These are phyloP conservation scores for Globisporangium paroecandrum DNA, from an alignment of 352 stramenopile species.

Conservation along the genomic window DNA sequence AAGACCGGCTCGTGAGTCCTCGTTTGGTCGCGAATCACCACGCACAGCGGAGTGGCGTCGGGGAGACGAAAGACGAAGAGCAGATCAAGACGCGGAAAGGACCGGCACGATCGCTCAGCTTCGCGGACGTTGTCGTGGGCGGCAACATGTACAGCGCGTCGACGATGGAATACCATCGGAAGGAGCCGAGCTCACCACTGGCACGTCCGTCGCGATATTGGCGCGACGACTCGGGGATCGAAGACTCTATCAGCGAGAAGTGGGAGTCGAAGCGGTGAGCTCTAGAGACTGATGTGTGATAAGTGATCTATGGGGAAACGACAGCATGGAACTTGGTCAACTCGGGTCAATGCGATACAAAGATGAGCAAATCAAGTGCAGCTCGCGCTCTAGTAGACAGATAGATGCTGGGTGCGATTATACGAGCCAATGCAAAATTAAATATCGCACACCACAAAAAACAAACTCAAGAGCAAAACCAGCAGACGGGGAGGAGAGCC, in stretches of 20 bases:
- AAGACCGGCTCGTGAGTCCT: slow-evolving; percentile 40
- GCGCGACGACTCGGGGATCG: slow-evolving; percentile 50
- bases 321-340: not conserved
- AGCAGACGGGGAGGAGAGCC: not conserved
- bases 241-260: slow-evolving; percentile 66
- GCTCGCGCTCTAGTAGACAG: not conserved
- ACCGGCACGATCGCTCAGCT: slow-evolving; percentile 76
- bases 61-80: slow-evolving; percentile 22
- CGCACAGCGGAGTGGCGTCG: slow-evolving; percentile 15
- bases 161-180: slow-evolving; percentile 22
- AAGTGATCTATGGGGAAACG: not conserved
- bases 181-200: slow-evolving; percentile 43
- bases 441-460: slow-evolving; percentile 9
- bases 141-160: slow-evolving; percentile 28
- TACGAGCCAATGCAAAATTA: slow-evolving; percentile 11
- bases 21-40: slow-evolving; percentile 31
- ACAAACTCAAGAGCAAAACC: not conserved
- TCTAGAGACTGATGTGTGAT: not conserved
- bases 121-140: slow-evolving; percentile 79
- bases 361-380: not conserved
- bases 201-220: slow-evolving; percentile 40
- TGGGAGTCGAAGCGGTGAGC: slow-evolving; percentile 62
- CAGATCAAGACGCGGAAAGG: slow-evolving; percentile 44
- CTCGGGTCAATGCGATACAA: not conserved
- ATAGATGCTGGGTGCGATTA: not conserved